phyloP scores from a whole-genome alignment of 352 stramenopile species.

The Pythium volutum region DNA sequence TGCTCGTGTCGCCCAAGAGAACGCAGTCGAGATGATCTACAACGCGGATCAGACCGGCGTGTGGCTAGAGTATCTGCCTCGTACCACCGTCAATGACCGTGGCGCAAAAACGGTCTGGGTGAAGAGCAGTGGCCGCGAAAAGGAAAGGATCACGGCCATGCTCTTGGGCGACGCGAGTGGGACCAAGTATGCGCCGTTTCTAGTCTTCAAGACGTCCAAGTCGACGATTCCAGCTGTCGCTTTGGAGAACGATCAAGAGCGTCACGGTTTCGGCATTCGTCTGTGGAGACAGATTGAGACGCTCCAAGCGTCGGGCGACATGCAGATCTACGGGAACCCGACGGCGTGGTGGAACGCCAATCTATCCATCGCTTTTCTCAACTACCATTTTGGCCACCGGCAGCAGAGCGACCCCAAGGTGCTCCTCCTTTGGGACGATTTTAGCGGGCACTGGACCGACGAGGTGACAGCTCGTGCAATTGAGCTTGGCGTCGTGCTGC shows the following conservation, averaged over 20 bases:
- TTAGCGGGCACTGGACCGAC: slow-evolving; percentile 14
- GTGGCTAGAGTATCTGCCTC: slow-evolving; percentile 26
- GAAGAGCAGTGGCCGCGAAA: slow-evolving; percentile 15
- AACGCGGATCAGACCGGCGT: slow-evolving; percentile 26
- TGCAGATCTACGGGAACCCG: slow-evolving; percentile 6
- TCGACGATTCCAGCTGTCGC: neutral
- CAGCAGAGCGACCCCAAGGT: neutral
- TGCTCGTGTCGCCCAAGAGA: neutral
- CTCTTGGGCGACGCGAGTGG: slow-evolving; percentile 22
- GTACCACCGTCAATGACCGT: slow-evolving; percentile 8
- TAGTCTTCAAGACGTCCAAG: slow-evolving; percentile 1
- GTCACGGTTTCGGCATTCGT: slow-evolving; percentile 8
- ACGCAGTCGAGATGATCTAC: slow-evolving; percentile 13
- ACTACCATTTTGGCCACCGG: slow-evolving; percentile 12
- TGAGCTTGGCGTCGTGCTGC: neutral
- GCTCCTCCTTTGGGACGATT: slow-evolving; percentile 17
- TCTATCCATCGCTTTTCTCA: neutral
- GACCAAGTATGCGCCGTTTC: slow-evolving; percentile 17
- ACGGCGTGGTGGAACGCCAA: slow-evolving; percentile 19
- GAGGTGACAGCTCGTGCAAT: neutral
- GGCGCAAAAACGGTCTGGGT: slow-evolving; percentile 27
- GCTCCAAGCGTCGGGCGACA: neutral
- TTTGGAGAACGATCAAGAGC: neutral
- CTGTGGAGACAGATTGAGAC: neutral
- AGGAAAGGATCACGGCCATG: slow-evolving; percentile 25